Evolutionary conservation across 2,329 filamentous ascomycete species (phyloP), one percentile per base, ranked within the genome.

Genomic region (Fusarium annulatum): DNA sequence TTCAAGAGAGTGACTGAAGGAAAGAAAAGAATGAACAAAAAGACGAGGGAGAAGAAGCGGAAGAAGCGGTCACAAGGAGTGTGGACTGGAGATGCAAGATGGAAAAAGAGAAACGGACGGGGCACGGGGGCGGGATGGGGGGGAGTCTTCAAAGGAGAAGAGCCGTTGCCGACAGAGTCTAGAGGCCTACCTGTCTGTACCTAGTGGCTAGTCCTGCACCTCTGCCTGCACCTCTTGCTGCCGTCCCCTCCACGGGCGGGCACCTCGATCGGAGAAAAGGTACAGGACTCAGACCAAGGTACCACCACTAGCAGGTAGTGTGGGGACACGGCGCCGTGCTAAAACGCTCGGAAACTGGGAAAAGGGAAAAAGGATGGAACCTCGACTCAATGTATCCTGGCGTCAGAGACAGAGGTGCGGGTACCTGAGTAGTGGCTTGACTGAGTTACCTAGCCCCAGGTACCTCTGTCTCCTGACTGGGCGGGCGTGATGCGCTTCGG

Each of bases 1-100:
- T 64, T 80, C 81, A 86, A 88, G 86, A 81, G 85, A 88, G 83
- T 82, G 86, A 88, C 85, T 86, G 81, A 86, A 83, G 80, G 81
- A 84, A 85, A 82, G 79, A 79, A 84, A 84, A 82, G 81, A 82
- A 85, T 84, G 80, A 79, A 79, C 83, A 84, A 82, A 75, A 72
- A 75, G 74, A 73, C 73, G 71, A 74, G 72, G 79, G 78, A 75
- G 80, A 80, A 80, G 78, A 80, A 81, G 77, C 74, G 77, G 80
- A 82, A 84, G 81, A 80, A 79, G 81, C 80, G 78, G 79, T 83
- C 81, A 79, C 79, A 80, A 80, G 79, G 81, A 81, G 77, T 68
- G 79, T 68, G 79, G 79, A 72, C 76, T 76, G 78, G 72, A 72
- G 79, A 80, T 78, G 77, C 75, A 75, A 77, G 76, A 78, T 79